These are phyloP conservation scores for Vitis amurensis DNA, from an alignment of 164 flowering plant genomes.

Conservation along the genomic window DNA sequence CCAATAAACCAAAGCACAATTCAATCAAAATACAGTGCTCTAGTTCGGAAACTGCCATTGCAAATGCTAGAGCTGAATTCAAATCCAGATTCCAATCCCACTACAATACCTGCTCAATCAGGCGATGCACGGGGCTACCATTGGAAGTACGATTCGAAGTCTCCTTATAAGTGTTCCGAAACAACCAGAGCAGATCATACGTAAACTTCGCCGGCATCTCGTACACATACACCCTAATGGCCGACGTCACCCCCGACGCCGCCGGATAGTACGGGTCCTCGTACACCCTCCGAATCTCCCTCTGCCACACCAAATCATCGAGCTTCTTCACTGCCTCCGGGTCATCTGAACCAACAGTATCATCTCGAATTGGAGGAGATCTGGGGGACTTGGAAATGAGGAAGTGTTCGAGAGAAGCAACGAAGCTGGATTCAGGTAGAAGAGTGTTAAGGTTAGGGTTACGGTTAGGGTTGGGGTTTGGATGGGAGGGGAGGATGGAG, in stretches of 20 bases:
- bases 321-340: conserved; percentile 32
- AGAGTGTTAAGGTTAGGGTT: conserved; percentile 12
- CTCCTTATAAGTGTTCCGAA: conserved; percentile 64
- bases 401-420: conserved; percentile 68
- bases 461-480: conserved; percentile 13
- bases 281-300: conserved; percentile 47
- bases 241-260: conserved; percentile 2
- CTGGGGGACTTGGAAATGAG: conserved; percentile 30
- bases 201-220: conserved; percentile 93
- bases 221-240: conserved; percentile 81
- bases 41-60: neutral
- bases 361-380: conserved; percentile 23
- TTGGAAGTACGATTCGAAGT: conserved; percentile 89
- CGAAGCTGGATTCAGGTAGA: conserved; percentile 60
- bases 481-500: conserved; percentile 19
- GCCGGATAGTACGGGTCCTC: conserved; percentile 33
- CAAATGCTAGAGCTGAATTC: too few relatives aligned
- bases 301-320: conserved; percentile 50
- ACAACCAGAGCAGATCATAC: conserved; percentile 84
- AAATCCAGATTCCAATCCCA: neutral
- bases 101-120: conserved; percentile 75
- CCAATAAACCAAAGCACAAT: too few relatives aligned
- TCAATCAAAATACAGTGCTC: neutral
- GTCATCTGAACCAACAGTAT: conserved; percentile 19
- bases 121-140: conserved; percentile 97